Conservation (phyloP, 2,329 filamentous ascomycete genomes). For the Pyrenophora graminea region DNA sequence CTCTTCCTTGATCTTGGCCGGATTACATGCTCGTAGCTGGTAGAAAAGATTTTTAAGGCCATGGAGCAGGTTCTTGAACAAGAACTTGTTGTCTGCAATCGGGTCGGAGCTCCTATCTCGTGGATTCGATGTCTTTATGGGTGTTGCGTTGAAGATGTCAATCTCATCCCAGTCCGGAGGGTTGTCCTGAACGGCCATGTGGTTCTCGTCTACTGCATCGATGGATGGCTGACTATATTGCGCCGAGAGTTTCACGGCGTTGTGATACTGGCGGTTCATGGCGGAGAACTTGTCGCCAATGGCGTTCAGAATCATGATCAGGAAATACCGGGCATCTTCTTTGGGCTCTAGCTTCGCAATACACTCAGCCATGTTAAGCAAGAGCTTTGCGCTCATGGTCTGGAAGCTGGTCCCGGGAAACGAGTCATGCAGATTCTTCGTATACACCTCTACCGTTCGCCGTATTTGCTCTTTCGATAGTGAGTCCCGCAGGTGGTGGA, state of each 20-base stretch:
- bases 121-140: constrained; percentile 92
- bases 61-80: constrained; percentile 96
- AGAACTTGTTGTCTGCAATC: constrained; percentile 93
- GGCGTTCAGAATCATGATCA: constrained; percentile 96
- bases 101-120: constrained; percentile 87
- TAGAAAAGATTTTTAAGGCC: constrained; percentile 97
- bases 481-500: constrained; percentile 94
- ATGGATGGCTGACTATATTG: constrained; percentile 68
- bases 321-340: constrained; percentile 88
- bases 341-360: constrained; percentile 95
- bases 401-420: constrained; percentile 98
- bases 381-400: constrained; percentile 96
- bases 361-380: constrained; percentile 97
- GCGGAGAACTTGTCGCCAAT: constrained; percentile 97
- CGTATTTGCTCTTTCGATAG: constrained; percentile 88
- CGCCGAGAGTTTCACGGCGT: constrained; percentile 90
- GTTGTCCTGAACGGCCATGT: constrained; percentile 78
- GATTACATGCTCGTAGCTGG: constrained; percentile 88
- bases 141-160: constrained; percentile 94
- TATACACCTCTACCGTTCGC: constrained; percentile 95
- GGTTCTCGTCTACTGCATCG: constrained; percentile 73
- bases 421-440: constrained; percentile 90
- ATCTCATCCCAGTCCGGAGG: constrained; percentile 96
- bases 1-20: constrained; percentile 56
- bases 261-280: constrained; percentile 96